Conservation (phyloP, 345 rosid genomes). For the Acer saccharum region DNA sequence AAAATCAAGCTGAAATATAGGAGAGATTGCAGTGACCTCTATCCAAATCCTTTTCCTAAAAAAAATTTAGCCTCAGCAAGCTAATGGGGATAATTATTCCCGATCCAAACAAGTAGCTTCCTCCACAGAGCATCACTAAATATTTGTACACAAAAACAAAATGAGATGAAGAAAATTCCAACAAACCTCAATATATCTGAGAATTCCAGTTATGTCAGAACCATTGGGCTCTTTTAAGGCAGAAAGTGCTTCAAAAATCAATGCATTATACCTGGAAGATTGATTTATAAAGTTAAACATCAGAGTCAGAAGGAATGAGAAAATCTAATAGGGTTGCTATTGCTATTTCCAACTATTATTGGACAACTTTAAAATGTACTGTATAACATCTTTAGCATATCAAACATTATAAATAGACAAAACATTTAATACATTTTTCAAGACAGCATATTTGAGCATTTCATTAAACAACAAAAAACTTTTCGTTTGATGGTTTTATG, state of each 20-base stretch:
- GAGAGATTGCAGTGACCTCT: background rate
- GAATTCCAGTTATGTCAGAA: conserved; percentile 59
- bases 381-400: background rate
- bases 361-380: background rate
- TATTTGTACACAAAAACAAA: background rate
- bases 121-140: background rate
- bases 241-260: conserved; percentile 84
- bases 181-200: conserved; percentile 65
- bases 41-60: background rate
- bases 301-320: conserved; percentile 3
- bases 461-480: background rate
- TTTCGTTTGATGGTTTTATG: background rate
- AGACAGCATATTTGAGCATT: background rate
- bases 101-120: conserved; percentile 10
- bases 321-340: background rate
- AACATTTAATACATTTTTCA: background rate
- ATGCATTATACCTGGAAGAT: conserved; percentile 54
- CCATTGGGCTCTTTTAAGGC: conserved; percentile 63
- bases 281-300: conserved; percentile 7
- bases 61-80: background rate
- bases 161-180: background rate
- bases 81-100: background rate
- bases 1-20: background rate
- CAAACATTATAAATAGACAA: background rate
- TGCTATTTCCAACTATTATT: background rate